Evolutionary conservation across 2,329 filamentous ascomycete genomes (phyloP), one percentile per base, ranked within the genome.

Genomic region (Aureobasidium sp.): DNA sequence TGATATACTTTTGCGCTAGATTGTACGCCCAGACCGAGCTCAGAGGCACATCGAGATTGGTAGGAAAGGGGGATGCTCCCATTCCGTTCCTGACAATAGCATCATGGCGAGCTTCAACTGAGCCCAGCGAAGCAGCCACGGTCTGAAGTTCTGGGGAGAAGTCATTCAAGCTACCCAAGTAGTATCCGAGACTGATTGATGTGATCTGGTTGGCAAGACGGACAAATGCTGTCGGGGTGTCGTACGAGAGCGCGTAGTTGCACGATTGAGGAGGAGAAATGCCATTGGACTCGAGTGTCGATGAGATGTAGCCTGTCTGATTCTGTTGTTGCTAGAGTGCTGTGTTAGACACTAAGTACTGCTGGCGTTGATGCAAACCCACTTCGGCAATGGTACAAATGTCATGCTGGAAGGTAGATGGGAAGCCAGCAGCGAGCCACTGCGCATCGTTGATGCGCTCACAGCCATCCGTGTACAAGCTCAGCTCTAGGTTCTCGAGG

Each of bases 131-230:
- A n/a, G 63, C 64, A 7, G 70, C 64, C 12, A 67, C 67, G 10
- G 67, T 66, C 10, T 69, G 63, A 17, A 71, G 59, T 7, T 50
- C 60, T 15, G 68, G 63, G 39, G 70, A 67, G 17, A 47, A 47
- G 50, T 69, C 65, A 7, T 66, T 65, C n/a, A 72, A 61, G 5
- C 69, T 67, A 2, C 68, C 69, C 7, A 71, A 65, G 56, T 71
- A 68, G 48, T 67, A 68, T 20, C 70, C 69, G 41, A 71, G 70
- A 39, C 70, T 68, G 17, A 69, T 66, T 8, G 66, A 66, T 7
- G 68, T 71, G 56, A 73, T 69, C 64, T 71, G 70, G 53, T 69
- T 71, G 43, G 69, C 71, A 12, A 72, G 65, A 15, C 66, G 65
- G 52, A 72, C 66, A 63, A 73, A 72, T 57, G 65, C 67, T 6